Percentiles rank a stretch among this genome's conserved stretches.
Conservation (phyloP, 164 flowering plant species). For the Taxillus chinensis region DNA sequence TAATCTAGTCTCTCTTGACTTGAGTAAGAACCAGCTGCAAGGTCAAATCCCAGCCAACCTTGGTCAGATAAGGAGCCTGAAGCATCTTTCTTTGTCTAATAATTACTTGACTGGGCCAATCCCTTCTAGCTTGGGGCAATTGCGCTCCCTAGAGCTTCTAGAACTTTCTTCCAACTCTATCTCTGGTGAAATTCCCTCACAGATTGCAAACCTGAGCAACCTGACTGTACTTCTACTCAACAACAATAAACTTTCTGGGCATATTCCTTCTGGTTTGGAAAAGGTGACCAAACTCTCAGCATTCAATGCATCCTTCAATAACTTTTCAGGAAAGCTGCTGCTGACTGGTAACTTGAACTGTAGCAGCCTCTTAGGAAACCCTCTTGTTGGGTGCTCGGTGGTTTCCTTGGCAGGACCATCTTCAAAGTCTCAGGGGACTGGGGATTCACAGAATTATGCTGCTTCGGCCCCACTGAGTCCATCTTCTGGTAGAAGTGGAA, state of each 20-base stretch:
- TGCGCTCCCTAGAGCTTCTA: constrained; percentile 41
- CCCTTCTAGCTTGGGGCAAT: constrained; percentile 51
- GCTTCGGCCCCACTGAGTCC: constrained; percentile 30
- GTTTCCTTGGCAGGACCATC: constrained; percentile 34
- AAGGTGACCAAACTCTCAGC: constrained; percentile 39
- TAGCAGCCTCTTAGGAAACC: constrained; percentile 49
- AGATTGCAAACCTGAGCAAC: constrained; percentile 41
- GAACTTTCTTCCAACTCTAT: constrained; percentile 66
- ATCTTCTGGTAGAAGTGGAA: constrained; percentile 7
- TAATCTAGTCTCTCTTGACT: constrained; percentile 48
- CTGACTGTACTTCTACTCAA: constrained; percentile 51
- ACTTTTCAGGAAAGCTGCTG: constrained; percentile 66
- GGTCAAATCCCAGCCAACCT: constrained; percentile 51
- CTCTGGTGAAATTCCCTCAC: constrained; percentile 57
- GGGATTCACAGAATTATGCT: constrained; percentile 20
- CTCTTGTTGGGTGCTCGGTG: constrained; percentile 35
- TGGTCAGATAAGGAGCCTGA: constrained; percentile 35
- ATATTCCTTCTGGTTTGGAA: constrained; percentile 53
- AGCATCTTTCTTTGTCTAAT: constrained; percentile 49
- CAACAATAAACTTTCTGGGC: constrained; percentile 60
- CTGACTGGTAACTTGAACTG: constrained; percentile 36
- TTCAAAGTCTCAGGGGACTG: constrained; percentile 33
- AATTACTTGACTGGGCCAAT: constrained; percentile 59
- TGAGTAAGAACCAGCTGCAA: constrained; percentile 54
- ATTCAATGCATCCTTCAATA: constrained; percentile 75